Percentiles rank a stretch among this genome's conserved stretches.
phyloP scores from a whole-genome alignment of 768 basidiomycete genomes.

The Termitomyces sp. region DNA sequence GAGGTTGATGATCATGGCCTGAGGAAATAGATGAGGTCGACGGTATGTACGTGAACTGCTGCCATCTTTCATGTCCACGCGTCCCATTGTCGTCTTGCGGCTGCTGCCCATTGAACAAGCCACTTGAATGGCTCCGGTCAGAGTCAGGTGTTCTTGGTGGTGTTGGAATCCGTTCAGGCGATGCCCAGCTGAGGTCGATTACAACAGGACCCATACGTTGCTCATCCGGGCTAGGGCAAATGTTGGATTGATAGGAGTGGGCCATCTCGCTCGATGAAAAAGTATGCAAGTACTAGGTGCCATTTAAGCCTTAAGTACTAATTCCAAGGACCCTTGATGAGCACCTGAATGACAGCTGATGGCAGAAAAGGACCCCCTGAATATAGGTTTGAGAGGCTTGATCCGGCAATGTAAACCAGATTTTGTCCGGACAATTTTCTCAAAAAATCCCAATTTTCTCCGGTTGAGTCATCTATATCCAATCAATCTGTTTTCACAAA shows the following conservation, averaged over 20 bases:
- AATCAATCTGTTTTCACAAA: too few species aligned
- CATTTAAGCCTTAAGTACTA: too few species aligned
- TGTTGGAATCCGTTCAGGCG: background rate
- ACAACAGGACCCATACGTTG: background rate
- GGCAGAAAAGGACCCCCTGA: too few species aligned
- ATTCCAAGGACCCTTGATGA: too few species aligned
- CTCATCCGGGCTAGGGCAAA: background rate
- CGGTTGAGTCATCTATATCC: too few species aligned
- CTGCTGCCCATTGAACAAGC: background rate
- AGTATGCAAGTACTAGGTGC: background rate
- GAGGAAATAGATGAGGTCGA: slow-evolving; percentile 9
- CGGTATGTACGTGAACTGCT: slow-evolving; percentile 8
- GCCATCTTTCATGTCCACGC: background rate
- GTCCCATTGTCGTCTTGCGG: background rate
- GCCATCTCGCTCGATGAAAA: background rate
- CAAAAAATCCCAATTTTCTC: too few species aligned
- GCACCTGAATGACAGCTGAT: too few species aligned
- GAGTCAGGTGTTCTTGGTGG: background rate
- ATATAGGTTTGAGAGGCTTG: too few species aligned
- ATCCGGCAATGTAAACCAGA: too few species aligned
- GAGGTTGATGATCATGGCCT: background rate
- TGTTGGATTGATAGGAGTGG: background rate
- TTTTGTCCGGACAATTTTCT: too few species aligned
- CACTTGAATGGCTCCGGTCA: background rate
- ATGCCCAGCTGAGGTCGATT: background rate